These are phyloP conservation scores for Pichia scutulata DNA, from an alignment of 805 yeast genomes.

Conservation along the genomic window DNA sequence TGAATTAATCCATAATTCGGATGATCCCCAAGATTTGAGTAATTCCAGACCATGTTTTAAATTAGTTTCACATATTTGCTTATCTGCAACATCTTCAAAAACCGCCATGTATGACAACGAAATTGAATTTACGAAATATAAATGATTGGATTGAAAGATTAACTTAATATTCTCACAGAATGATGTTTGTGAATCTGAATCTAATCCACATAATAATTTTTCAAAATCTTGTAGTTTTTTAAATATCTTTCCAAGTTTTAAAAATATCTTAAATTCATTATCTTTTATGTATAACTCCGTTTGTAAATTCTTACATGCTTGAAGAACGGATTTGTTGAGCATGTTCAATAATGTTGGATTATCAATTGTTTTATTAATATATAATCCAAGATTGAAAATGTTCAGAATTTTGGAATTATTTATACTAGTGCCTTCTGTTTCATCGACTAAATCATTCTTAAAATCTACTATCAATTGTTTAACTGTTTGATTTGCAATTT, in stretches of 20 bases:
- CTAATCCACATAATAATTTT: neutral
- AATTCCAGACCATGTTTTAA: neutral
- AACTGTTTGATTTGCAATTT: neutral
- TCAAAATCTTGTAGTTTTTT: neutral
- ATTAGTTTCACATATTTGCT: neutral
- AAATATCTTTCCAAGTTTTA: neutral
- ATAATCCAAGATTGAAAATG: neutral
- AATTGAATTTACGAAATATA: neutral
- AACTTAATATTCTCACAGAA: neutral
- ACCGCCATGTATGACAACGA: neutral
- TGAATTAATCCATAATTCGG: neutral
- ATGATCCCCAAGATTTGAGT: neutral
- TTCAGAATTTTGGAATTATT: neutral
- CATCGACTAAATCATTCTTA: neutral
- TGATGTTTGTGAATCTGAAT: neutral
- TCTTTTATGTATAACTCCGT: neutral
- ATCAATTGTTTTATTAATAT: neutral
- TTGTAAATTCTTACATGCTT: neutral
- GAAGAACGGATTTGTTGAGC: neutral
- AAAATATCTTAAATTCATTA: neutral
- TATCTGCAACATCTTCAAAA: neutral
- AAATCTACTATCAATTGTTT: neutral
- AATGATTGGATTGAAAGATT: too few relatives aligned
- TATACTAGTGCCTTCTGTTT: neutral
- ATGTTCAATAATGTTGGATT: neutral